Evolutionary conservation across 2,329 filamentous ascomycete genomes (phyloP), one percentile per base, ranked within the genome.

Genomic region (Neofusicoccum parvum): DNA sequence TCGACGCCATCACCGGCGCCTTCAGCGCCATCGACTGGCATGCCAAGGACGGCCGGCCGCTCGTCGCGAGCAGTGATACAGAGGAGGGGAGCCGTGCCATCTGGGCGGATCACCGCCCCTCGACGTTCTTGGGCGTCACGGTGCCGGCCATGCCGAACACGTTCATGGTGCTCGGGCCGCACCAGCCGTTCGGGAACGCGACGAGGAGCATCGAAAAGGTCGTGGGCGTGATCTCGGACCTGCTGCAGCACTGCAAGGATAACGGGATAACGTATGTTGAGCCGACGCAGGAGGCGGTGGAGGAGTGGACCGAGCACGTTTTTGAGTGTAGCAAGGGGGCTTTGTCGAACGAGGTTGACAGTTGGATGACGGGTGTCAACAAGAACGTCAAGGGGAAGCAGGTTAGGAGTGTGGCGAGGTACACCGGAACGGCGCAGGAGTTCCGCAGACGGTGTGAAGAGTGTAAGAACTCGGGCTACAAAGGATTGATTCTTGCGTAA

Each of bases 361-460:
- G 78, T 1, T 86, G 83, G 84, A 85, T 85, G 82, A 86, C 83
- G 1, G 84, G 83, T 0, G 80, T 86, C 1, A 86, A 86, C 68
- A 83, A 77, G 68, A 85, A 85, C 65, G 69, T 85, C 45, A 73
- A 75, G 15, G 73, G 78, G 43, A 84, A 84, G 73, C 76, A 80
- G 68, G 79, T 78, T 67, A 74, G 82, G 51, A 80, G 74, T 9
- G 76, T 85, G 68, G 79, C 79, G 3, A 73, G 83, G 51, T 85
- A 85, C 65, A 77, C 77, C 36, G 83, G 83, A 0, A 75, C 78
- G 4, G 81, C 79, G 0, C 75, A 77, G 0, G 82, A 78, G 1
- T 85, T 80, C 68, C 72, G 82, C 59, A 75, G 72, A 69, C 69
- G 70, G 50, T 73, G 71, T 45, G 64, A 70, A 36, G 73, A 73